Evolutionary conservation across 2,329 filamentous ascomycete species (phyloP), one percentile per base, ranked within the genome.

Genomic region (Diaporthe caulivora): DNA sequence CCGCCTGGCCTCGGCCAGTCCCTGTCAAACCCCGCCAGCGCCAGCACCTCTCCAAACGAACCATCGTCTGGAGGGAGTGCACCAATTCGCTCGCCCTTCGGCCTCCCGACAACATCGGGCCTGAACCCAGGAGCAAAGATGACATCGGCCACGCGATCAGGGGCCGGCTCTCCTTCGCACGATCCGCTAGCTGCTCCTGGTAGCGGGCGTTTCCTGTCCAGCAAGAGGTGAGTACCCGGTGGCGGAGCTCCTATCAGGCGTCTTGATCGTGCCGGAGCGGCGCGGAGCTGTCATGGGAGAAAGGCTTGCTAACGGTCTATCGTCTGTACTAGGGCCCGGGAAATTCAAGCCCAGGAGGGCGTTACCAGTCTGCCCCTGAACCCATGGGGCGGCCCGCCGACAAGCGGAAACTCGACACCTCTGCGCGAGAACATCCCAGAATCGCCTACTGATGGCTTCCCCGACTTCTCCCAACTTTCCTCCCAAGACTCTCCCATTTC

Each of bases 361-460:
- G 88, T 98, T 65, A 86, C 87, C 81, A 92, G 88, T 80, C 88
- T 90, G 79, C 88, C 87, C 83, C 84, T 92, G 69, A 91, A 92
- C 80, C 92, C 93, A 55, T 98, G 97, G 97, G 95, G 95, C 88
- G 96, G 97, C 15, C 96, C 97, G 77, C 96, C 97, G 64, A 98
- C 96, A 72, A 98, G 96, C 82, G 97, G 96, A 77, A 96, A 98
- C 83, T 98, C 96, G 26, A 98, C 96, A 54, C 97, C 97, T 78
- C 90, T 99, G 68, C 94, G 97, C 80, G 97, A 98, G 86, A 98
- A 96, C 77, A 98, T 99, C 75, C 95, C 96, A 76, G 97, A 99
- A 85, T 98, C 96, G 47, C 97, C 97, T 42, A 97, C 94, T 77
- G 96, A 98, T 85, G 96, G 94, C 78, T 98, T 98, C 79, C 95